Evolutionary conservation across 148 eudicot species (phyloP).

Genomic region (Fagopyrum esculentum): DNA sequence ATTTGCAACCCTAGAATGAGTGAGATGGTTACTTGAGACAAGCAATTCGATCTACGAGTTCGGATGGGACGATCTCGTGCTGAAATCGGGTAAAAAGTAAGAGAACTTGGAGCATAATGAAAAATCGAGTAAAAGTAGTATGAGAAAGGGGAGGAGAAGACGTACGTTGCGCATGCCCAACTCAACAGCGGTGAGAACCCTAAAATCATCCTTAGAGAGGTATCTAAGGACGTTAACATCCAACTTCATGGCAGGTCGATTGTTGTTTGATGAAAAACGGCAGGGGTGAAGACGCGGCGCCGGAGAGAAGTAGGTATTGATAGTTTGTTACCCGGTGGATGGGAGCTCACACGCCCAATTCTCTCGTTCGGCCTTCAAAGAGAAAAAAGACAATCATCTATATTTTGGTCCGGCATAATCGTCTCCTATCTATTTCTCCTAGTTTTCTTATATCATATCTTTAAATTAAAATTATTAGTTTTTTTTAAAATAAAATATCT

Average conservation of each 20-base stretch:
- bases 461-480: no score
- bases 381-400: no score
- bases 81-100: conserved; percentile 17
- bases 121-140: not conserved
- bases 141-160: not conserved
- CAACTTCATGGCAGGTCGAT: conserved; percentile 54
- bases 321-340: no score
- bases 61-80: conserved; percentile 93
- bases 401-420: no score
- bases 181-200: conserved; percentile 95
- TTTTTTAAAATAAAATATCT: no score
- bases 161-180: conserved; percentile 91
- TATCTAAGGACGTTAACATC: conserved; percentile 74
- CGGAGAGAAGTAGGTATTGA: not conserved
- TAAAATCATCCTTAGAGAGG: conserved; percentile 86
- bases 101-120: not conserved
- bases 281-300: not conserved
- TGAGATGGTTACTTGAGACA: conserved; percentile 55
- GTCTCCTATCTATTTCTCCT: no score
- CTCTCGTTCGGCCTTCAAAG: no score
- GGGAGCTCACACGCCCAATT: no score
- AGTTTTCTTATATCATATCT: no score
- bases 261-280: not conserved
- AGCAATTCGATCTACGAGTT: conserved; percentile 78
- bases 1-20: not conserved